Percentiles rank a stretch among this genome's conserved stretches.
These are phyloP conservation scores for Hymenoscyphus fraxineus DNA, from an alignment of 2,329 filamentous ascomycete genomes.

Conservation along the genomic window DNA sequence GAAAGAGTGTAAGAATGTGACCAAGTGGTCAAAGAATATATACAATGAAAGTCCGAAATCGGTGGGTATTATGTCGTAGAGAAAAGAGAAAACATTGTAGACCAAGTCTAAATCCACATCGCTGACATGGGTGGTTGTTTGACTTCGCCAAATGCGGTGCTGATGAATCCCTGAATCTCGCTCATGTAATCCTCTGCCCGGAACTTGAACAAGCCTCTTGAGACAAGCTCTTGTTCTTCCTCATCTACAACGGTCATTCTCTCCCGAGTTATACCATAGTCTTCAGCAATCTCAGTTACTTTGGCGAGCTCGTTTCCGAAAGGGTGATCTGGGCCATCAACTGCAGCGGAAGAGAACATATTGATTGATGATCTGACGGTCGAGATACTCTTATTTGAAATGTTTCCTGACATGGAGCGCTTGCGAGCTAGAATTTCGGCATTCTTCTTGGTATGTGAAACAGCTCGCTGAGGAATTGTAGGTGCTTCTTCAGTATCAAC, in stretches of 20 bases:
- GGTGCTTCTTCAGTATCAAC: slow-evolving; percentile 47
- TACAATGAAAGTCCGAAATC: slow-evolving; percentile 22
- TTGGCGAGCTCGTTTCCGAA: slow-evolving; percentile 89
- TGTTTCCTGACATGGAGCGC: slow-evolving; percentile 59
- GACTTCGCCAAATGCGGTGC: slow-evolving; percentile 28
- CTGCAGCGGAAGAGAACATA: slow-evolving; percentile 29
- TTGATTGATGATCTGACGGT: slow-evolving; percentile 51
- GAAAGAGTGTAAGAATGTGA: slow-evolving; percentile 29
- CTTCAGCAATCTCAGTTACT: slow-evolving; percentile 88
- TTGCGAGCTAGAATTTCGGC: slow-evolving; percentile 71
- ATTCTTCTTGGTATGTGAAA: slow-evolving; percentile 85
- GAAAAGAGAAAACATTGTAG: slow-evolving; percentile 11
- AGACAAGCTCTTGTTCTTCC: slow-evolving; percentile 66
- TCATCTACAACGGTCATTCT: slow-evolving; percentile 61
- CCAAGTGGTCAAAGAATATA: slow-evolving; percentile 25
- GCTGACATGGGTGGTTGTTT: slow-evolving; percentile 22
- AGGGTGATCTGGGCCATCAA: slow-evolving; percentile 54
- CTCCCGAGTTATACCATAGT: slow-evolving; percentile 63
- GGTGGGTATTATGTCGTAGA: slow-evolving; percentile 11
- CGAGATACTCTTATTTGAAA: slow-evolving; percentile 53
- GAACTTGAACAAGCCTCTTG: slow-evolving; percentile 69
- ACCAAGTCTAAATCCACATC: slow-evolving; percentile 33
- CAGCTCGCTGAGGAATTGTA: slow-evolving; percentile 70
- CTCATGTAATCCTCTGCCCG: slow-evolving; percentile 77
- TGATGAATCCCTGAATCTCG: slow-evolving; percentile 66